Evolutionary conservation across 23 red algal genomes (phyloP).

Genomic region (Cyanidioschyzon merolae): DNA sequence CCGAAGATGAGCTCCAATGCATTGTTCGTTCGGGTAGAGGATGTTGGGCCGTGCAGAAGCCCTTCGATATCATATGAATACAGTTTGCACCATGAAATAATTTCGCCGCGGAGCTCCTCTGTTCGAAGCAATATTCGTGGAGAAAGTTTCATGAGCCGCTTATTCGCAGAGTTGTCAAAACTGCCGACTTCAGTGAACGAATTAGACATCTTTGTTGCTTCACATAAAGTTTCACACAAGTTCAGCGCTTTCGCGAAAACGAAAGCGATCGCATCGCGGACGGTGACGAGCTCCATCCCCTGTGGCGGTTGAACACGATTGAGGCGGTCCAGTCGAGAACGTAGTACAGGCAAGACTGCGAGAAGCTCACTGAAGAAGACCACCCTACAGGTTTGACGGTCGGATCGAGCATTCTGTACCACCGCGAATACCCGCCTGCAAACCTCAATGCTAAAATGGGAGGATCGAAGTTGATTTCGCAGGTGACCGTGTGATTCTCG

Average conservation of each 20-base stretch:
- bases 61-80: neutral
- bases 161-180: neutral
- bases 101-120: neutral
- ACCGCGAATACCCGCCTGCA: neutral
- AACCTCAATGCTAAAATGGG: neutral
- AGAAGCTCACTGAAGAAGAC: neutral
- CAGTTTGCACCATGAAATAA: neutral
- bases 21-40: neutral
- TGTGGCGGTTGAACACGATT: neutral
- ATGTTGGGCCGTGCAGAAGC: neutral
- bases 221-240: neutral
- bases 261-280: neutral
- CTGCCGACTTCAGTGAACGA: neutral
- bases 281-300: neutral
- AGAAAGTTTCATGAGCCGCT: neutral
- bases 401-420: neutral
- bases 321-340: neutral
- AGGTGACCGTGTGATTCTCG: neutral
- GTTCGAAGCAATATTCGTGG: neutral
- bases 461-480: neutral
- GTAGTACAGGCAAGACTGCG: neutral
- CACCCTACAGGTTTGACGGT: neutral
- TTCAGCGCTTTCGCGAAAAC: neutral
- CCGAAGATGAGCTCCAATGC: neutral
- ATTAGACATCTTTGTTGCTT: neutral